Conservation (phyloP, 1,284 basidiomycete species). For the Marasmius sp. region DNA sequence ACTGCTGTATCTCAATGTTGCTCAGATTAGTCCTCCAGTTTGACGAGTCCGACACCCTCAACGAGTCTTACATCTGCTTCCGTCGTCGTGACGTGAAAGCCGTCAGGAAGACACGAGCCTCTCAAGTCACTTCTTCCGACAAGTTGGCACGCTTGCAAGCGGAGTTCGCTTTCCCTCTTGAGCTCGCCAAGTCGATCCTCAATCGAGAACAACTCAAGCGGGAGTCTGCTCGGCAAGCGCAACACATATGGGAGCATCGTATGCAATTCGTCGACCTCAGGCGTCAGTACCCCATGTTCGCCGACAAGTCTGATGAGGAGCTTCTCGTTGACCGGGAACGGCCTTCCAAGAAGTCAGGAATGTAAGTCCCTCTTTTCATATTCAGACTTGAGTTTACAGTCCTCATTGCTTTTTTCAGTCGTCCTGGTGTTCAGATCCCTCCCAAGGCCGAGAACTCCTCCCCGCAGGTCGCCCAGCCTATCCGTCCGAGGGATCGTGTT, state of each 20-base stretch:
- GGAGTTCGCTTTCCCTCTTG: conserved; percentile 74
- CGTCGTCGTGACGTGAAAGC: conserved; percentile 93
- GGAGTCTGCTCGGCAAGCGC: conserved; percentile 57
- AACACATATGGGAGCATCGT: conserved; percentile 79
- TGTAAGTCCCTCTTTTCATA: background rate
- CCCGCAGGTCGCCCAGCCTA: conserved; percentile 35
- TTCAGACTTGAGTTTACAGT: conserved; percentile 6
- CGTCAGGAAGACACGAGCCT: conserved; percentile 91
- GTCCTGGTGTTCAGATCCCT: conserved; percentile 51
- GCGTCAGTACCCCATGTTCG: conserved; percentile 68
- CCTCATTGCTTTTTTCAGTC: conserved; percentile 33
- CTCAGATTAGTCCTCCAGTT: conserved; percentile 45
- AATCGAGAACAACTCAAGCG: conserved; percentile 78
- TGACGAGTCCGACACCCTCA: conserved; percentile 88
- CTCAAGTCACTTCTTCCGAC: conserved; percentile 86
- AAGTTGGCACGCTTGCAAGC: conserved; percentile 79
- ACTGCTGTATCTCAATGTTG: background rate
- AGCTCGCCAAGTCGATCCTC: conserved; percentile 71
- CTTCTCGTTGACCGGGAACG: conserved; percentile 76
- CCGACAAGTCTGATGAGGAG: conserved; percentile 81
- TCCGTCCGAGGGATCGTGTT: conserved; percentile 68
- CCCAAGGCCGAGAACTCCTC: conserved; percentile 41
- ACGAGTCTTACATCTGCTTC: conserved; percentile 98
- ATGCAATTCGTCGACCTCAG: conserved; percentile 79
- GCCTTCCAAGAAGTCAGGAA: conserved; percentile 57